These are phyloP conservation scores for Odontarrhena argentea DNA, from an alignment of 345 rosid species.

Conservation along the genomic window DNA sequence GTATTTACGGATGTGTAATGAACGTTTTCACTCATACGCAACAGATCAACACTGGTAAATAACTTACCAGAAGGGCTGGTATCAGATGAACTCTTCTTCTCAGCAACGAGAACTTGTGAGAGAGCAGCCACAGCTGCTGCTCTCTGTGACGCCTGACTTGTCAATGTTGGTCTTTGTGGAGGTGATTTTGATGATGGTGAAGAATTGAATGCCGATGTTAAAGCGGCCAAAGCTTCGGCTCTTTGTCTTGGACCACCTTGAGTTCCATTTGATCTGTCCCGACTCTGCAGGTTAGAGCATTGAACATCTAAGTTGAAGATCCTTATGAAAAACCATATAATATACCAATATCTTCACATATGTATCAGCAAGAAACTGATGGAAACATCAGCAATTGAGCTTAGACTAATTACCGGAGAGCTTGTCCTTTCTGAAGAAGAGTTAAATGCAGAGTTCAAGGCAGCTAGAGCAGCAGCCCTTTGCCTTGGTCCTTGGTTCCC, in stretches of 20 bases:
- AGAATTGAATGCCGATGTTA: conserved; percentile 72
- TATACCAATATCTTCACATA: conserved; percentile 9
- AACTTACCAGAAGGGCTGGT: conserved; percentile 53
- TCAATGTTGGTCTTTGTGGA: conserved; percentile 46
- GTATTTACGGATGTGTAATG: neutral
- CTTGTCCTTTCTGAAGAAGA: conserved; percentile 62
- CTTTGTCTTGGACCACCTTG: conserved; percentile 76
- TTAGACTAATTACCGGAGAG: conserved; percentile 50
- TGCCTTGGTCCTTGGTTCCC: conserved; percentile 89
- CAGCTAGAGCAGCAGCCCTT: conserved; percentile 97
- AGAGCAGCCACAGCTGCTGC: conserved; percentile 98
- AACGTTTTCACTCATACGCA: conserved; percentile 6
- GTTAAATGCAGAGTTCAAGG: conserved; percentile 82
- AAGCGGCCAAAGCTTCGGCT: conserved; percentile 85
- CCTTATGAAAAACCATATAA: neutral
- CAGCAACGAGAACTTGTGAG: conserved; percentile 85
- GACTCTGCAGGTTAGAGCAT: conserved; percentile 44
- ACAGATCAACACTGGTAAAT: conserved; percentile 9
- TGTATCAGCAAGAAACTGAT: conserved; percentile 9
- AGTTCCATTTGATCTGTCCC: conserved; percentile 64
- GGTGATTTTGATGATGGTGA: conserved; percentile 56
- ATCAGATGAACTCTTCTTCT: conserved; percentile 70
- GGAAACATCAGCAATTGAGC: neutral
- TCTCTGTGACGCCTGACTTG: conserved; percentile 75
- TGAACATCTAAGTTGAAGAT: neutral